Percentiles rank a stretch among this genome's conserved stretches.
These are phyloP conservation scores for Linaria vulgaris DNA, from an alignment of 257 asterid species.

Conservation along the genomic window DNA sequence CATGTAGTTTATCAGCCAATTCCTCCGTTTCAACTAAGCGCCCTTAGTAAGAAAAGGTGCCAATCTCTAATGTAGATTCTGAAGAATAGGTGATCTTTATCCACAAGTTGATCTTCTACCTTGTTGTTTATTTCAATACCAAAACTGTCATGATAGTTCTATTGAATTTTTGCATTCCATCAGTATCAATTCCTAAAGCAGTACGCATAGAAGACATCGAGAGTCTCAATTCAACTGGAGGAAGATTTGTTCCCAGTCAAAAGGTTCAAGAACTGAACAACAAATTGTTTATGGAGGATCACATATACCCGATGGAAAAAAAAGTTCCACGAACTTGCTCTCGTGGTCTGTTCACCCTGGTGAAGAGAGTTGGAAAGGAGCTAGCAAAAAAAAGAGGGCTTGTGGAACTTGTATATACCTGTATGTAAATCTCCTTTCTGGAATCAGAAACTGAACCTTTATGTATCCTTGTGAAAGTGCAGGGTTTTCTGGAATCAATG, in stretches of 20 bases:
- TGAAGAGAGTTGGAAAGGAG: constrained; percentile 85
- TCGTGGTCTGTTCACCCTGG: constrained; percentile 93
- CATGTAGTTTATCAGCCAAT: too few relatives aligned
- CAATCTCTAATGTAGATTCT: too few relatives aligned
- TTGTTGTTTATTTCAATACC: too few relatives aligned
- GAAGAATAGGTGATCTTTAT: neutral
- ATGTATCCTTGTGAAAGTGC: too few relatives aligned
- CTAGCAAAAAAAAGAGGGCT: constrained; percentile 77
- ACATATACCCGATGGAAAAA: constrained; percentile 83
- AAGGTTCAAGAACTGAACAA: constrained; percentile 69
- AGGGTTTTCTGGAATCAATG: too few relatives aligned
- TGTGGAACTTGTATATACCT: constrained; percentile 94
- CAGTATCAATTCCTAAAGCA: constrained; percentile 42
- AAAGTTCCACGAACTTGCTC: constrained; percentile 71
- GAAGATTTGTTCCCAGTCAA: constrained; percentile 66
- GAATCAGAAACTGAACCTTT: neutral
- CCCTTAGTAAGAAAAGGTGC: too few relatives aligned
- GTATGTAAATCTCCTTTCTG: constrained; percentile 44
- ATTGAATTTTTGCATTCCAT: constrained; percentile 18
- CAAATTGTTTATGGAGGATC: constrained; percentile 77
- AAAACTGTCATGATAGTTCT: constrained; percentile 21
- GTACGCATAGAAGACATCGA: constrained; percentile 33
- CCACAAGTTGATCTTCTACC: neutral
- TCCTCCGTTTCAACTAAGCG: too few relatives aligned
- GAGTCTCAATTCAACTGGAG: constrained; percentile 38